Evolutionary conservation across 176 grass and related monocot genomes (phyloP), one percentile per base, ranked within the genome.

Genomic region (Areca catechu): DNA sequence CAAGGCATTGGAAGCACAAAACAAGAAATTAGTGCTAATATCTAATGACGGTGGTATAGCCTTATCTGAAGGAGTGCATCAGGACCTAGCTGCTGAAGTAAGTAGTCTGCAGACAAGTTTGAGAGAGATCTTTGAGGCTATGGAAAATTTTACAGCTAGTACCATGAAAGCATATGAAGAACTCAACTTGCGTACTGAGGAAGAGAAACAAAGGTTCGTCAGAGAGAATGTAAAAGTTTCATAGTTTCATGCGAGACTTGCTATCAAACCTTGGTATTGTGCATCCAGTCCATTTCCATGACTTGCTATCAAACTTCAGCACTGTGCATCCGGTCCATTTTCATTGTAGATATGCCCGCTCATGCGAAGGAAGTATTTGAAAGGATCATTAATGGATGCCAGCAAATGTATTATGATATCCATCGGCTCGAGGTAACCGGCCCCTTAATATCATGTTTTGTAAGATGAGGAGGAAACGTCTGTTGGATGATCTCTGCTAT

Each of bases 1-100:
- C 57, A 89, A 89, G 81, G 81, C 79, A 74, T 58, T 89, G 27
- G 89, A 89, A 69, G 81, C 70, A 65, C 83, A 81, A 56, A 87
- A 74, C 65, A 90, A 74, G 70, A 92, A 89, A 71, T 59, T 97
- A 53, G 77, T 92, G 16, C 63, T 82, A 20, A 68, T 82, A 65
- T 84, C 70, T 27, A 74, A 61, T 70, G 71, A 65, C 66, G 75
- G 64, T 2, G 67, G 78, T 69, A 82, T 77, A 63, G 59, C 79
- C 29, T 70, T 86, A 65, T 71, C 86, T 43, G 71, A 71, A 48
- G 68, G 69, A 7, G 50, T 82, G 15, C 54, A 79, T 23, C 83
- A 83, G 29, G 84, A 34, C 5, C 25, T 72, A 14, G 29, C 24
- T 60, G 51, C 50, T 24, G 89, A 81, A 47, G 60, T 37, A 1